phyloP scores from a whole-genome alignment of 768 basidiomycete species.

The Lactifluus piperatus region DNA sequence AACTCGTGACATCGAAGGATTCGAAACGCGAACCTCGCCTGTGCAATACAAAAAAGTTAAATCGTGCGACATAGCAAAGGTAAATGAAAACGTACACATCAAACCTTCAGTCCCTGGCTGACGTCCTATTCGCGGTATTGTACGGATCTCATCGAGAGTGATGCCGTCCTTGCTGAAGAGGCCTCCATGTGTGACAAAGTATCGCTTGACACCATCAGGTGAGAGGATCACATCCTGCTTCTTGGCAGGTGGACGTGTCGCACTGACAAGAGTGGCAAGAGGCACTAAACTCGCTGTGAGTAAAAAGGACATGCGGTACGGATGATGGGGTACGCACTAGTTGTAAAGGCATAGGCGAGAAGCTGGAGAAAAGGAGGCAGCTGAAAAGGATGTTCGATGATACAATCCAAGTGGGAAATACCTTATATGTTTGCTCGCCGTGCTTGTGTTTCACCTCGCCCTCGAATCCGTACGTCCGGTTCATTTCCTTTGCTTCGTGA shows the following conservation, averaged over 20 bases:
- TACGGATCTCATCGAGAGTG: slow-evolving; percentile 87
- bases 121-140: slow-evolving; percentile 75
- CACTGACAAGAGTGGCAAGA: slow-evolving; percentile 75
- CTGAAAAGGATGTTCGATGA: not conserved
- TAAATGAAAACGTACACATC: slow-evolving; percentile 70
- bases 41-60: slow-evolving; percentile 14
- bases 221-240: slow-evolving; percentile 59
- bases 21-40: slow-evolving; percentile 49
- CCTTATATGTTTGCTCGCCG: slow-evolving; percentile 92
- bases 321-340: slow-evolving; percentile 35
- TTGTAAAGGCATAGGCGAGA: slow-evolving; percentile 90
- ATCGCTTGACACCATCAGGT: slow-evolving; percentile 74
- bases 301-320: not conserved
- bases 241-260: slow-evolving; percentile 48
- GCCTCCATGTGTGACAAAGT: slow-evolving; percentile 94
- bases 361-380: slow-evolving; percentile 39
- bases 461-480: slow-evolving; percentile 87
- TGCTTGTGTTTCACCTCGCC: slow-evolving; percentile 97
- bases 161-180: slow-evolving; percentile 92
- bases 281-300: slow-evolving; percentile 51
- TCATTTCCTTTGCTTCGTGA: slow-evolving; percentile 98
- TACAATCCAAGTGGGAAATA: slow-evolving; percentile 21
- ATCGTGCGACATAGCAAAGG: not conserved
- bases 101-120: slow-evolving; percentile 94
- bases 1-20: not conserved